phyloP scores from a whole-genome alignment of 2,329 filamentous ascomycete genomes.

The Diaporthe vaccinii region DNA sequence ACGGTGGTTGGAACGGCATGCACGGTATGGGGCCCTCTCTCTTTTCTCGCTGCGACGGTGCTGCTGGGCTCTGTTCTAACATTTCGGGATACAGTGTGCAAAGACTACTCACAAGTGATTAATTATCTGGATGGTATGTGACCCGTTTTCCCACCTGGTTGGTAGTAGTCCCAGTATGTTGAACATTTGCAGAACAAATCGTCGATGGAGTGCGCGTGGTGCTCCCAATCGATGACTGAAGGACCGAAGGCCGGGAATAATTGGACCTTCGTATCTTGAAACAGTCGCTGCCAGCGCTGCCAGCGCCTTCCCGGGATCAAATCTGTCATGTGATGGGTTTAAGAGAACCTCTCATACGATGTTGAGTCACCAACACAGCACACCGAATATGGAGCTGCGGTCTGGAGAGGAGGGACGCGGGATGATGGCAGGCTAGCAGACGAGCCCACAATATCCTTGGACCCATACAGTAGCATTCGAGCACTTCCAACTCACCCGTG shows the following conservation, averaged over 20 bases:
- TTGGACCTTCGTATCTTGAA: not conserved
- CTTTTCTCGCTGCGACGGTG: not conserved
- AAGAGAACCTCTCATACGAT: slow-evolving; percentile 20
- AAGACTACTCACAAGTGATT: slow-evolving; percentile 45
- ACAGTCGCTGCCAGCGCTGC: slow-evolving; percentile 14
- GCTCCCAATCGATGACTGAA: slow-evolving; percentile 39
- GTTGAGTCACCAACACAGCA: slow-evolving; percentile 30
- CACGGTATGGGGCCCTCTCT: slow-evolving; percentile 42
- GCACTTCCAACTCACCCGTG: slow-evolving; percentile 32
- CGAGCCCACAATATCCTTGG: slow-evolving; percentile 23
- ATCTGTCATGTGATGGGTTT: slow-evolving; percentile 5
- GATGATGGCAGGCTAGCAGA: slow-evolving; percentile 21
- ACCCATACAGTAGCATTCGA: slow-evolving; percentile 27
- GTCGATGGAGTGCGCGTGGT: slow-evolving; percentile 37
- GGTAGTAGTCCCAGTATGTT: not conserved
- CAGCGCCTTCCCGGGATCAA: slow-evolving; percentile 12
- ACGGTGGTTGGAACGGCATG: slow-evolving; percentile 45
- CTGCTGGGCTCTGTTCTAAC: not conserved
- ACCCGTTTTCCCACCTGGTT: slow-evolving; percentile 31
- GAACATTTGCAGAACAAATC: slow-evolving; percentile 35
- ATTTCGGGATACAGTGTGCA: slow-evolving; percentile 42
- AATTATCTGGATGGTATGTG: slow-evolving; percentile 44
- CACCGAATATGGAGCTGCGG: slow-evolving; percentile 12
- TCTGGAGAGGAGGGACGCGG: slow-evolving; percentile 1
- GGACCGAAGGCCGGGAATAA: not conserved